Evolutionary conservation across 179 eudicot species (phyloP), one percentile per base, ranked within the genome.

Genomic region (Vitellaria paradoxa): DNA sequence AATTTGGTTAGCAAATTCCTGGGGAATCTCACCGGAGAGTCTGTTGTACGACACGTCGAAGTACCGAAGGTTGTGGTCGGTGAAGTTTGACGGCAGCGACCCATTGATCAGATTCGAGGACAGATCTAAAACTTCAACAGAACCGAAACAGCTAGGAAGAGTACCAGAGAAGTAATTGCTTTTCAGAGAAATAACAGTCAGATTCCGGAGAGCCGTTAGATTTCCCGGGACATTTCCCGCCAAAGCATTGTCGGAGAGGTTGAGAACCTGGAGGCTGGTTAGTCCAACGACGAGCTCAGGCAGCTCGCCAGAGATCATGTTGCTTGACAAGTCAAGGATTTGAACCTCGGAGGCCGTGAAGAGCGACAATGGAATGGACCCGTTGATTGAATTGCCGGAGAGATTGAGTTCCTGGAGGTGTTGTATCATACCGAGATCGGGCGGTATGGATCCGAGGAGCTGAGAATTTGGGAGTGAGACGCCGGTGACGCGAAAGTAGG

Each of bases 41-140:
- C 87, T 76, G 79, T 95, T 95, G 64, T 80, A 83, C 0, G 99
- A 95, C 1, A 89, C 46, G 45, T 93, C 91, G 1, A 95, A 73
- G 17, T 79, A 86, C n/a, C 66, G 69, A 0, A 95, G 78, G 59
- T 72, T 68, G 5, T 47, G 62, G 6, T 93, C 94, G 0, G 82
- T 86, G 14, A 95, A 91, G 57, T 84, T 77, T 8, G 59, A 40
- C 13, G 92, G 95, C 26, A 95, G 82, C 10, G 99, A 85, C 2
- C 99, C 97, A 79, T 89, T 85, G 24, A 94, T 71, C 18, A 90
- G 66, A 67, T 94, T 94, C 2, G 93, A 88, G 3, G 97, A 89
- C 21, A 94, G 77, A 83, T 94, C 98, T 50, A 90, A 60, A 42
- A 86, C 75, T 55, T 81, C 82, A 61, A 86, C 86, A 46, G 82